Percentiles rank a stretch among this genome's conserved stretches.
Evolutionary conservation across 1,284 basidiomycete genomes (phyloP).

Genomic region (Cryptococcus hybrid): DNA sequence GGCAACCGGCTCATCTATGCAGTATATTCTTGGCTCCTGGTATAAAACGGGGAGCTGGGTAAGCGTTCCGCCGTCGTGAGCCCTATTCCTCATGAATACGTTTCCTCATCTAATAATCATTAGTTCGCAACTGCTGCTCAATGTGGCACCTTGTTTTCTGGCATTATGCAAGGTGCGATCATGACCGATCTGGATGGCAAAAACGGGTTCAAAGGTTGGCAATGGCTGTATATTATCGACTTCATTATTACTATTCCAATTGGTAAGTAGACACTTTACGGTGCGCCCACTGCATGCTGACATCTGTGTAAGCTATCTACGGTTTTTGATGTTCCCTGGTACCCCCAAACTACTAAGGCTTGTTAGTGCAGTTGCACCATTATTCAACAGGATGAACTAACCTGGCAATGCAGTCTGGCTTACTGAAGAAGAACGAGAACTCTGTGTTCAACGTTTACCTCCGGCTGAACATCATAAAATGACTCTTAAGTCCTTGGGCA

Average conservation of each 20-base stretch:
- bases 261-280: background rate
- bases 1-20: background rate
- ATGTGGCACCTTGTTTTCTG: conserved; percentile 38
- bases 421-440: conserved; percentile 29
- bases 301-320: conserved; percentile 17
- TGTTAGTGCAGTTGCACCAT: conserved; percentile 13
- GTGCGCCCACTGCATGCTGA: too few relatives aligned
- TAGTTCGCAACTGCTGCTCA: conserved; percentile 39
- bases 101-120: background rate
- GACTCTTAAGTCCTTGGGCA: conserved; percentile 23
- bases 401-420: conserved; percentile 26
- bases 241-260: conserved; percentile 37
- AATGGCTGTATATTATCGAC: conserved; percentile 43
- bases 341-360: conserved; percentile 33
- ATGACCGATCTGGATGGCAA: conserved; percentile 29
- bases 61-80: conserved; percentile 32
- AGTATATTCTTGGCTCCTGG: conserved; percentile 46
- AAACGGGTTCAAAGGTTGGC: conserved; percentile 31
- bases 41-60: too few relatives aligned
- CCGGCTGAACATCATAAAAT: conserved; percentile 25
- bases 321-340: conserved; percentile 47
- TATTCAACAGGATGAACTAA: background rate
- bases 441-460: conserved; percentile 31
- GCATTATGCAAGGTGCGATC: conserved; percentile 45
- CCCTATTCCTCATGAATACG: background rate